Evolutionary conservation across 2,329 filamentous ascomycete genomes (phyloP).

Genomic region (Aspergillus oerlinghausenensis): DNA sequence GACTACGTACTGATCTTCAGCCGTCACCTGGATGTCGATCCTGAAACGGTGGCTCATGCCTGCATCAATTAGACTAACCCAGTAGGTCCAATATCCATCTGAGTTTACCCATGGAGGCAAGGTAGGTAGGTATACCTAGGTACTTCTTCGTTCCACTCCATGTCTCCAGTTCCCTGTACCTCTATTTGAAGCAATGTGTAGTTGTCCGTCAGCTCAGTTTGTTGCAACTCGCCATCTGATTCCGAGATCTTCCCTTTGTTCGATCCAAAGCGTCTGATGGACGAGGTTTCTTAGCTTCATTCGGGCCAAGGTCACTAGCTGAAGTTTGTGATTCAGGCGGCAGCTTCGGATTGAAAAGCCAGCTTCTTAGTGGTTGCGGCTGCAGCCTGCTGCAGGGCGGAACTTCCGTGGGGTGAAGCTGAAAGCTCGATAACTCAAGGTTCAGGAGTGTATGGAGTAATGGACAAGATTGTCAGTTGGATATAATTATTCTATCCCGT

Average conservation of each 20-base stretch:
- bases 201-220: neutral
- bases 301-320: neutral
- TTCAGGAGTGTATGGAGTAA: neutral
- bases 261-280: neutral
- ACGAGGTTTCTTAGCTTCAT: neutral
- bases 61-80: neutral
- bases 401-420: slow-evolving; percentile 7
- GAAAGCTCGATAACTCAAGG: neutral
- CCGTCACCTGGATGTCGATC: slow-evolving; percentile 13
- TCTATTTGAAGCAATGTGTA: neutral
- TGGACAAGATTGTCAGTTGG: neutral
- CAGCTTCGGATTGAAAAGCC: slow-evolving; percentile 11
- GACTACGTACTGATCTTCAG: neutral
- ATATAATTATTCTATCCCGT: neutral
- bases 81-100: neutral
- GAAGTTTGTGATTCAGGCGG: neutral
- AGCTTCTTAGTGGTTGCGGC: slow-evolving; percentile 11
- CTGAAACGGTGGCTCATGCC: neutral
- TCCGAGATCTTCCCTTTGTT: neutral
- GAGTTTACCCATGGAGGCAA: neutral
- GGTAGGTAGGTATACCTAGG: neutral
- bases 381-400: slow-evolving; percentile 13
- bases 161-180: neutral
- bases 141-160: neutral
- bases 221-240: neutral